A percentile compares a stretch with the other conserved stretches of the same genome.
These are phyloP conservation scores for Penicillium sp. DNA, from an alignment of 2,329 filamentous ascomycete species.

Conservation along the genomic window DNA sequence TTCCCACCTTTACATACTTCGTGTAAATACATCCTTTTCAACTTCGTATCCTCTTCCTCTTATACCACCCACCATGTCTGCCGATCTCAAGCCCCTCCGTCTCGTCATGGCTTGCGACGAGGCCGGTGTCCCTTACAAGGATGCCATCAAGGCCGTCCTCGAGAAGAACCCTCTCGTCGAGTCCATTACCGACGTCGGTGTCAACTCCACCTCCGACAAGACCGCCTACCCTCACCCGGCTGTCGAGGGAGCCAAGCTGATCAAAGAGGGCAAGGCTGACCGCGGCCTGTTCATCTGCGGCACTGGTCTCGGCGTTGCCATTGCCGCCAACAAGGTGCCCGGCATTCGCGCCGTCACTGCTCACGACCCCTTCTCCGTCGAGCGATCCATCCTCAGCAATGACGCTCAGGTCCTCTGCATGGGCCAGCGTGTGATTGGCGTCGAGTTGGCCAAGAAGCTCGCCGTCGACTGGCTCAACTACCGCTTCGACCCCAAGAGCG, in stretches of 20 bases:
- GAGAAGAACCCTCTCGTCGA: constrained; percentile 67
- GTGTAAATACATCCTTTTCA: background rate
- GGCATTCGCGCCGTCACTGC: constrained; percentile 86
- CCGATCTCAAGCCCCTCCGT: constrained; percentile 49
- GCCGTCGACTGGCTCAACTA: constrained; percentile 85
- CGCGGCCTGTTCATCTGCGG: constrained; percentile 79
- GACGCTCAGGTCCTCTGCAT: constrained; percentile 86
- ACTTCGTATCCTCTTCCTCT: constrained; percentile 5
- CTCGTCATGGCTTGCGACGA: constrained; percentile 69
- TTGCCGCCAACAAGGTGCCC: constrained; percentile 84
- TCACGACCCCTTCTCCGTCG: constrained; percentile 82
- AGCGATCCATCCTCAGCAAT: constrained; percentile 78
- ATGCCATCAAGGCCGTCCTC: constrained; percentile 73
- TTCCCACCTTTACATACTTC: background rate
- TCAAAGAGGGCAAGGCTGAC: constrained; percentile 61
- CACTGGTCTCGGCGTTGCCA: constrained; percentile 83
- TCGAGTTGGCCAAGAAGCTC: constrained; percentile 76
- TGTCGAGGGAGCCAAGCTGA: constrained; percentile 66
- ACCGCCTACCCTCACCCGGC: constrained; percentile 81
- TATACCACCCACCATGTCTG: constrained; percentile 30
- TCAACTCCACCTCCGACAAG: constrained; percentile 66
- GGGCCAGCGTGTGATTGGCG: constrained; percentile 78
- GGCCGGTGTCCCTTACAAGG: constrained; percentile 77
- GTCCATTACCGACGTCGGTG: constrained; percentile 73
- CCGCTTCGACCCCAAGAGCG: constrained; percentile 69